phyloP scores from a whole-genome alignment of 2,329 filamentous ascomycete species.

The Trichoderma semiorbis region DNA sequence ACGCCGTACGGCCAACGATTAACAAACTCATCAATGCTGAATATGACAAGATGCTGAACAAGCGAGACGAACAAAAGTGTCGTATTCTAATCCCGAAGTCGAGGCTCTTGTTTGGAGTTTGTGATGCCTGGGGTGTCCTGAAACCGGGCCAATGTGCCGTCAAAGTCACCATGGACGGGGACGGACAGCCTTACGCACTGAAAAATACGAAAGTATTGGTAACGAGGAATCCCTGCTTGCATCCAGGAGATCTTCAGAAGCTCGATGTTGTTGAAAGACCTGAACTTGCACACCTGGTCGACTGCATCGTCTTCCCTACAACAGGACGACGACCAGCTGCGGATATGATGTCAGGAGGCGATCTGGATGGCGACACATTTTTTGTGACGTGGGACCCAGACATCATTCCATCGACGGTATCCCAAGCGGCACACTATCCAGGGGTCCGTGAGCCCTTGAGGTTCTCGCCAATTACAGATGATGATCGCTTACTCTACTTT shows the following conservation, averaged over 20 bases:
- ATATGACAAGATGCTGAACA: constrained; percentile 34
- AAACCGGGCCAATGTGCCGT: constrained; percentile 39
- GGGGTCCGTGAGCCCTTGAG: constrained; percentile 34
- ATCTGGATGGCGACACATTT: constrained; percentile 41
- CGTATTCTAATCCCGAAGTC: constrained; percentile 37
- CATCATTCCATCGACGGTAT: constrained; percentile 34
- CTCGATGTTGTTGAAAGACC: constrained; percentile 36
- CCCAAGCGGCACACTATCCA: constrained; percentile 38
- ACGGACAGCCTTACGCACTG: constrained; percentile 34
- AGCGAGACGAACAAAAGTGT: constrained; percentile 33
- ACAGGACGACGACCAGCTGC: constrained; percentile 36
- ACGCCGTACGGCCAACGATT: constrained; percentile 29
- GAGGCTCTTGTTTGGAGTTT: constrained; percentile 38
- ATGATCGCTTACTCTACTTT: constrained; percentile 39
- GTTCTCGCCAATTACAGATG: constrained; percentile 36
- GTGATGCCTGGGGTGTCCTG: constrained; percentile 34
- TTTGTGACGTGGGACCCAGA: constrained; percentile 42
- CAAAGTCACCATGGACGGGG: constrained; percentile 34
- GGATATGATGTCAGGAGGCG: constrained; percentile 42
- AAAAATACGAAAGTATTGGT: constrained; percentile 37
- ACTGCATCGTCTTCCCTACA: constrained; percentile 41
- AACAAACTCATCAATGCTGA: constrained; percentile 31
- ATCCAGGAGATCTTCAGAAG: constrained; percentile 42
- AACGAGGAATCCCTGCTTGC: constrained; percentile 41
- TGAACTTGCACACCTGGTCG: constrained; percentile 36